Percentiles rank a stretch among this genome's conserved stretches.
Conservation (phyloP, 2,329 filamentous ascomycete genomes). For the Clonostachys sp. region DNA sequence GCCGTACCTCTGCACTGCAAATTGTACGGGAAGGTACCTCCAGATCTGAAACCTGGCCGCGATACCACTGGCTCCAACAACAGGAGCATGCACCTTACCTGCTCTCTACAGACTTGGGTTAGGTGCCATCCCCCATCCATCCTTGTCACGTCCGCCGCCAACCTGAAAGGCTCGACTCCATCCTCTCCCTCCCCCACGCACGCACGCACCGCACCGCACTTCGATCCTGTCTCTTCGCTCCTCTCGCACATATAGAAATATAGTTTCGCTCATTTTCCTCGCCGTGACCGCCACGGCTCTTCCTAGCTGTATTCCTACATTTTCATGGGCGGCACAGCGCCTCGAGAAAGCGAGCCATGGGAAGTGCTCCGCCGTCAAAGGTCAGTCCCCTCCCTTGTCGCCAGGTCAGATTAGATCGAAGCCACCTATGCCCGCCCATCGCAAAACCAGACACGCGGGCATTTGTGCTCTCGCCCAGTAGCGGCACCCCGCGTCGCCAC, state of each 20-base stretch:
- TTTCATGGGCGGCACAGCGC: slow-evolving; percentile 37
- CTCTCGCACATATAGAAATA: background rate
- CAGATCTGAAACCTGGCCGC: too few species aligned
- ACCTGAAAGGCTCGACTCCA: background rate
- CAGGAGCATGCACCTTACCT: too few species aligned
- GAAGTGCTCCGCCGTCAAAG: slow-evolving; percentile 36
- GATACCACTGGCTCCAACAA: too few species aligned
- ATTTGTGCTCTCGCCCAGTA: background rate
- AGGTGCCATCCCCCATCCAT: too few species aligned
- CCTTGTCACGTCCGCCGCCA: too few species aligned
- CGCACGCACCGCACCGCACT: background rate
- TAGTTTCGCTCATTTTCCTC: slow-evolving; percentile 1
- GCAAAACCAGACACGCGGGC: slow-evolving; percentile 2
- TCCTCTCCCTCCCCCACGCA: background rate
- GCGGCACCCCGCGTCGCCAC: slow-evolving; percentile 3
- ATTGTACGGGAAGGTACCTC: too few species aligned
- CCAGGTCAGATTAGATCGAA: background rate
- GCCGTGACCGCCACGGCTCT: slow-evolving; percentile 7
- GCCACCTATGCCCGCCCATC: background rate
- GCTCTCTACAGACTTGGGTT: too few species aligned
- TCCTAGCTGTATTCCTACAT: slow-evolving; percentile 5
- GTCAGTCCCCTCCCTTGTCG: slow-evolving; percentile 24
- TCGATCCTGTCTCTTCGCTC: background rate
- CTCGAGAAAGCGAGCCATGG: slow-evolving; percentile 41
- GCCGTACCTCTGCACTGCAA: too few species aligned